Percentiles rank a stretch among this genome's conserved stretches.
Conservation (phyloP, 306 rosid species). For the Gynostemma pentaphyllum region DNA sequence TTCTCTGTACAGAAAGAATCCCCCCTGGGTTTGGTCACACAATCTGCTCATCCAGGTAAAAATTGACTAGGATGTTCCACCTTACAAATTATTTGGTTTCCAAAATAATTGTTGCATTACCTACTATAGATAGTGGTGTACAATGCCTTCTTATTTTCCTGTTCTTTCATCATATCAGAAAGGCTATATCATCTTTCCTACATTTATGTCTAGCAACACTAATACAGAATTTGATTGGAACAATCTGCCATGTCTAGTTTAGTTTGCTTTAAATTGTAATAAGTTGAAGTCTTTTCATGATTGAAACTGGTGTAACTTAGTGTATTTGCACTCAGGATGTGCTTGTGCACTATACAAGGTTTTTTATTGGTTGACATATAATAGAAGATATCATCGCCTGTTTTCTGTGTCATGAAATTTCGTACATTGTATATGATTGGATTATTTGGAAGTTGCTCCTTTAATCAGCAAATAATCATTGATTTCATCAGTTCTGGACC, state of each 20-base stretch:
- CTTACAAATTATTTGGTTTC: not conserved
- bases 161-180: not conserved
- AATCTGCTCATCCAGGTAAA: constrained; percentile 87
- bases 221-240: not conserved
- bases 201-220: not conserved
- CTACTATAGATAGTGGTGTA: not conserved
- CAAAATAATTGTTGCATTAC: not conserved
- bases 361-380: not conserved
- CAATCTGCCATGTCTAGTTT: not conserved
- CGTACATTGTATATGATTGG: too few relatives aligned
- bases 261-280: too few relatives aligned
- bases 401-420: not conserved
- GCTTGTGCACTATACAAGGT: not conserved
- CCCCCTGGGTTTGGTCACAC: constrained; percentile 54
- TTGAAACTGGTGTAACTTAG: not conserved
- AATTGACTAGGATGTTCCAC: too few relatives aligned
- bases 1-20: constrained; percentile 58
- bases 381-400: not conserved
- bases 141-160: not conserved
- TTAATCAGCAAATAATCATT: not conserved
- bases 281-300: not conserved
- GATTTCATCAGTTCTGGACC: not conserved
- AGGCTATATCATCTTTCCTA: not conserved
- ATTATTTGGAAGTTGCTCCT: not conserved
- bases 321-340: not conserved